A percentile compares a stretch with the other conserved stretches of the same genome.
Conservation (phyloP, 345 rosid species). For the Sisymbrium altissimum region DNA sequence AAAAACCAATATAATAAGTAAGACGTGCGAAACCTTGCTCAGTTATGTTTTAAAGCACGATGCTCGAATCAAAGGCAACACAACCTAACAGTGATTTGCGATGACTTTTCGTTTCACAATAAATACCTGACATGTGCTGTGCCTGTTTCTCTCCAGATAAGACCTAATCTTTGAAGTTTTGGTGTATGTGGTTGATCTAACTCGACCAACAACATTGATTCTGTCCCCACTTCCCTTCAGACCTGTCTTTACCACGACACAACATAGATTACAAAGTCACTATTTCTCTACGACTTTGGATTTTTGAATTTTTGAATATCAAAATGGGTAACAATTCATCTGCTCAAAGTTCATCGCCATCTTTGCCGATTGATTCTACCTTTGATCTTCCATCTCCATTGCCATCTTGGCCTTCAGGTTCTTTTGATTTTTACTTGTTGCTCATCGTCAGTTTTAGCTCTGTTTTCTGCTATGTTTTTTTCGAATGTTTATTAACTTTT, state of each 20-base stretch:
- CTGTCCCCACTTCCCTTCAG: slow-evolving; percentile 20
- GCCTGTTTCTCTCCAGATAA: slow-evolving; percentile 27
- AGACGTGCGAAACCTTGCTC: slow-evolving; percentile 16
- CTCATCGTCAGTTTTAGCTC: not conserved
- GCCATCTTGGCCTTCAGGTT: slow-evolving; percentile 64
- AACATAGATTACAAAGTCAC: slow-evolving; percentile 3
- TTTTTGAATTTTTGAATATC: not conserved
- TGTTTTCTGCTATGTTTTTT: slow-evolving; percentile 13
- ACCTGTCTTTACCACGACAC: not conserved
- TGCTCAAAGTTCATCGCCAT: slow-evolving; percentile 26
- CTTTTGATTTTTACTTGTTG: not conserved
- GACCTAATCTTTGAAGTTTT: slow-evolving; percentile 15
- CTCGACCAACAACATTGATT: slow-evolving; percentile 21
- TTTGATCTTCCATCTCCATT: slow-evolving; percentile 58
- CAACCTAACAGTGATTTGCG: slow-evolving; percentile 16
- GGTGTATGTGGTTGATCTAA: slow-evolving; percentile 27
- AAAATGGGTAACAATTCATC: slow-evolving; percentile 38
- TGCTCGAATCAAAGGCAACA: slow-evolving; percentile 11
- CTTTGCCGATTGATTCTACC: slow-evolving; percentile 45
- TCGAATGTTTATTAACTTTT: not conserved
- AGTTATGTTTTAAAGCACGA: not conserved
- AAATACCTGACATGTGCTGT: slow-evolving; percentile 26
- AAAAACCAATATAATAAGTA: not conserved
- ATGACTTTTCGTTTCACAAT: slow-evolving; percentile 26
- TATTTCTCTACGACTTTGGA: not conserved